Base-by-base conservation (phyloP, 495 filamentous ascomycete genomes). In the Penicillium paxilli region DNA sequence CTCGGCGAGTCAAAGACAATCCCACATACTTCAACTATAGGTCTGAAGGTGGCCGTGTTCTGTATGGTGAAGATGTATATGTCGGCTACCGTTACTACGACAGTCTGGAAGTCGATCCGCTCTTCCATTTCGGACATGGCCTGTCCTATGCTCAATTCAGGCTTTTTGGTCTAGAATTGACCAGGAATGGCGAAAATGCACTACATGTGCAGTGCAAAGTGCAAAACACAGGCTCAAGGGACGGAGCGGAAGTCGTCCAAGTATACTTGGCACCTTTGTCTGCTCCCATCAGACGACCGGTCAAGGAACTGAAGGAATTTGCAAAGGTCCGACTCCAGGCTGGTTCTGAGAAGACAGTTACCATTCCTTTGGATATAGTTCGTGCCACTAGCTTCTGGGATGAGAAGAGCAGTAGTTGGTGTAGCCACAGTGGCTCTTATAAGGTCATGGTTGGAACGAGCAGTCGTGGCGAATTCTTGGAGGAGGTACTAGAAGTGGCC, bases 41-140 rank as follows among this genome's bases (percentile, higher is more conserved):
- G 2, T 86, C 86, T 46, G 89, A 92, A 64, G 83, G 87, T 52
- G 74, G 81, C 9, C 78, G 84, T 32, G 86, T 90, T 4, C 67
- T 89, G 12, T 91, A 90, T 55, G 85, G 86, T 35, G 89, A 92
- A 66, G 84, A 84, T 51, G 70, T 92, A 23, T 91, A 86, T 69
- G 84, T 94, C 44, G 89, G 89, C 6, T 94, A 95, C 64, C 77
- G 87, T 5, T 85, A 86, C 69, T 94, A 90, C 69, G 89, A 95
- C 59, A 77, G 80, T 19, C 67, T 76, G 2, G 74, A 80, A 10
- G 70, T 86, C 24, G 67, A 74, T 2, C 84, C 87, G 0, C 77
- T 86, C 0, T 93, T 92, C 68, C 79, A 84, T 26, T 94, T 94
- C 56, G 90, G 90, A 20, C 83, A 92, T 63, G 91, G 91, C 9